Percentiles rank a stretch among this genome's conserved stretches.
These are phyloP conservation scores for Sporothrix brunneoviolacea DNA, from an alignment of 2,329 filamentous ascomycete species.

Conservation along the genomic window DNA sequence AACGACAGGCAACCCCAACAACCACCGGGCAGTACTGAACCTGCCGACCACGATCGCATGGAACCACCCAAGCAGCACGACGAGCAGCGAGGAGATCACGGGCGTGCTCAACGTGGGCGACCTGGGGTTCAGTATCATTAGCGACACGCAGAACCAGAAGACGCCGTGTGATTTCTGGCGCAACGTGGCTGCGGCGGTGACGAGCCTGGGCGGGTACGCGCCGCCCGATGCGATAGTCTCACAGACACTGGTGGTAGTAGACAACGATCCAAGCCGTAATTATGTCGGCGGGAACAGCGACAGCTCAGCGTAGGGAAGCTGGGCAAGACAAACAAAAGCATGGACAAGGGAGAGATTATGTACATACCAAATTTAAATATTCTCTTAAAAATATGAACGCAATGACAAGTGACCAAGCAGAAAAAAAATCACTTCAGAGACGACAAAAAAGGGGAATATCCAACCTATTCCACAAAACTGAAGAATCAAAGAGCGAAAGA, in stretches of 20 bases:
- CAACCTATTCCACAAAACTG: no score
- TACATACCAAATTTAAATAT: no score
- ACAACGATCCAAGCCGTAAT: slow-evolving; percentile 15
- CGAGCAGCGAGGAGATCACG: slow-evolving; percentile 21
- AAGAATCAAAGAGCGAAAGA: neutral
- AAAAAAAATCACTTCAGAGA: no score
- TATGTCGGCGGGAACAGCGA: slow-evolving; percentile 16
- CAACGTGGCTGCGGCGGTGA: slow-evolving; percentile 23
- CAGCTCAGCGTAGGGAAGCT: neutral
- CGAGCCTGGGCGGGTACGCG: slow-evolving; percentile 27
- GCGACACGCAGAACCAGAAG: slow-evolving; percentile 25
- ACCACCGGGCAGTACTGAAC: slow-evolving; percentile 20
- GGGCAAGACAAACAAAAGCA: neutral
- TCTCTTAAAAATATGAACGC: no score
- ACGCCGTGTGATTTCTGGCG: slow-evolving; percentile 31
- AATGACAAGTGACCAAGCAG: no score
- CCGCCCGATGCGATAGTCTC: slow-evolving; percentile 21
- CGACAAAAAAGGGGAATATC: neutral
- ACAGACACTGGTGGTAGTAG: slow-evolving; percentile 15
- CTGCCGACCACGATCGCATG: slow-evolving; percentile 31
- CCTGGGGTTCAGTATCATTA: slow-evolving; percentile 25
- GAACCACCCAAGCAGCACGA: slow-evolving; percentile 24
- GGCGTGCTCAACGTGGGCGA: slow-evolving; percentile 30
- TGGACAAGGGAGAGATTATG: no score
- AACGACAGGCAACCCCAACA: slow-evolving; percentile 35